Conservation (phyloP, 1,139 yeast species). For the Yamadazyma triangularis region DNA sequence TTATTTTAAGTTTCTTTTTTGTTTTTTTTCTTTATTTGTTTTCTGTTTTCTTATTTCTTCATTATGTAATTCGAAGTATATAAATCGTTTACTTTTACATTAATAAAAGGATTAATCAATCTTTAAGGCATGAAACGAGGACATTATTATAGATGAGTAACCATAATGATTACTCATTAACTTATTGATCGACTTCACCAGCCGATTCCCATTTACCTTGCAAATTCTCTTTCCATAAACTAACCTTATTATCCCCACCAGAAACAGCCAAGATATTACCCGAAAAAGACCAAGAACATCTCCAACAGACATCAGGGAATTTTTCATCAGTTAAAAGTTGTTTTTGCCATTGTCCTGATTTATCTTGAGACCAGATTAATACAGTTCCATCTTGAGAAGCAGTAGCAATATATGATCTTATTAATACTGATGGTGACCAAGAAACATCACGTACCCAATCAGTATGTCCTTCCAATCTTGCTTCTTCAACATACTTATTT, state of each 20-base stretch:
- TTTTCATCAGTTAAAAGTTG: conserved; percentile 69
- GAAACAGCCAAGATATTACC: conserved; percentile 94
- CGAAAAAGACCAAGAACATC: conserved; percentile 95
- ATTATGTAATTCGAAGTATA: no score
- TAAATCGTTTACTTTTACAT: no score
- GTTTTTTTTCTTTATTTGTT: no score
- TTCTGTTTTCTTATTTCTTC: no score
- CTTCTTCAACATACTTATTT: conserved; percentile 66
- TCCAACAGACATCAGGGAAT: conserved; percentile 97
- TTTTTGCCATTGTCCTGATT: conserved; percentile 74
- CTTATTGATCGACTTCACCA: conserved; percentile 80
- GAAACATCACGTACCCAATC: conserved; percentile 99
- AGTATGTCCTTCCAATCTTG: conserved; percentile 79
- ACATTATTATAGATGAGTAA: neutral
- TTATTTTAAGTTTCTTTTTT: no score
- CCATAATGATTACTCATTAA: no score
- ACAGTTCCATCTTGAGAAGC: conserved; percentile 97
- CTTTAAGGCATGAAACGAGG: neutral
- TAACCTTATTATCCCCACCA: conserved; percentile 94
- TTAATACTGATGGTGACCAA: conserved; percentile 90
- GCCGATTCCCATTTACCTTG: conserved; percentile 96
- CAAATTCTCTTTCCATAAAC: conserved; percentile 93
- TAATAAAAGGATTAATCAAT: neutral
- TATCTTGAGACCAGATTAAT: conserved; percentile 82
- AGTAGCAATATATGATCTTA: conserved; percentile 91